Conservation (phyloP, 495 filamentous ascomycete genomes). For the Penicillium cosmopolitanum region DNA sequence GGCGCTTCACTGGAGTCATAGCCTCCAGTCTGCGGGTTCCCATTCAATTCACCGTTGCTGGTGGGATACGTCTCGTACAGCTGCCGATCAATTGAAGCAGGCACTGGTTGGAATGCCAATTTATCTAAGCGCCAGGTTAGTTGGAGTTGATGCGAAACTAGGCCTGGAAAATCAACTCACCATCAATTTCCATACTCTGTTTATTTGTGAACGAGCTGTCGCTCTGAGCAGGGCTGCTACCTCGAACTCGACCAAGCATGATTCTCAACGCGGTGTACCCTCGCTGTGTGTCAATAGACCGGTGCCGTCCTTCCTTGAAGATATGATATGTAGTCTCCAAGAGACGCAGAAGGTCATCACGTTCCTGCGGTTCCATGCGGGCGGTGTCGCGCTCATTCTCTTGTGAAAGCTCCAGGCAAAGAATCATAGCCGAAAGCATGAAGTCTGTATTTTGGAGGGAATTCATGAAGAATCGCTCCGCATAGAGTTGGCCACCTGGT, state of each 20-base stretch:
- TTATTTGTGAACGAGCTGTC: conserved; percentile 32
- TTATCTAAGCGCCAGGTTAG: conserved; percentile 7
- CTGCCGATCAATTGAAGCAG: conserved; percentile 13
- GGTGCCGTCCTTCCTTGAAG: conserved; percentile 67
- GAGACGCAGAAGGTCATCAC: conserved; percentile 66
- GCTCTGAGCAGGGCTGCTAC: conserved; percentile 9
- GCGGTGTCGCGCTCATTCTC: conserved; percentile 19
- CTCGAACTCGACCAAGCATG: conserved; percentile 73
- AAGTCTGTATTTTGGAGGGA: conserved; percentile 82
- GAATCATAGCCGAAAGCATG: conserved; percentile 84
- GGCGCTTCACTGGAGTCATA: conserved; percentile 9
- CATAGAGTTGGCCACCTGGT: conserved; percentile 69
- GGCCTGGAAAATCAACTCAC: conserved; percentile 32
- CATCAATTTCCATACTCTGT: not conserved
- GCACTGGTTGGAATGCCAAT: conserved; percentile 5
- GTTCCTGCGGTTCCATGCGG: conserved; percentile 23
- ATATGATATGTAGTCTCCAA: conserved; percentile 71
- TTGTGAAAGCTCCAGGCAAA: conserved; percentile 71
- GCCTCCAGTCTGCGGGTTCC: conserved; percentile 7
- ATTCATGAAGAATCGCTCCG: conserved; percentile 75
- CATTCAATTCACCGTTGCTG: not conserved
- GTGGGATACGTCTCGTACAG: conserved; percentile 11
- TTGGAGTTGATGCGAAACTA: not conserved
- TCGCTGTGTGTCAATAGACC: conserved; percentile 80
- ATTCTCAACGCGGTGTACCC: conserved; percentile 71